Evolutionary conservation across 805 yeast genomes (phyloP).

Genomic region (Yarrowia sp.): DNA sequence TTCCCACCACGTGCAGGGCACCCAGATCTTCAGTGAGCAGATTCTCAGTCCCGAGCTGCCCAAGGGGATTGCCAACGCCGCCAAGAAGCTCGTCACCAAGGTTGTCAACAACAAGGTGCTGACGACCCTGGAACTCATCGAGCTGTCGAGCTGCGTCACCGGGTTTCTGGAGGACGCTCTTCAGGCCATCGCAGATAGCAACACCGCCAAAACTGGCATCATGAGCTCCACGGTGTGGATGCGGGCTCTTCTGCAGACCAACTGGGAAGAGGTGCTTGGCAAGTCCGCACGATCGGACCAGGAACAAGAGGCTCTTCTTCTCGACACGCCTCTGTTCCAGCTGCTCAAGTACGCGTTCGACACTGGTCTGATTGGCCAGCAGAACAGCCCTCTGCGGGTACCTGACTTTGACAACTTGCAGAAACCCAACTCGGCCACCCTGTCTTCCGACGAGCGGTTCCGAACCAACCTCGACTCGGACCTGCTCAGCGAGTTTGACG

Average conservation of each 20-base stretch:
- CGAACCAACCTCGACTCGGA: not conserved
- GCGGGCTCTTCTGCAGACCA: slow-evolving; percentile 11
- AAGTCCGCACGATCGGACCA: not conserved
- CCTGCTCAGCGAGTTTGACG: slow-evolving; percentile 10
- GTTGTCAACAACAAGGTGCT: slow-evolving; percentile 8
- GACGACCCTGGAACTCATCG: slow-evolving; percentile 8
- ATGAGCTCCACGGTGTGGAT: slow-evolving; percentile 23
- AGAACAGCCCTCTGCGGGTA: slow-evolving; percentile 10
- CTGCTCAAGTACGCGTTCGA: slow-evolving; percentile 1
- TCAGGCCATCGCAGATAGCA: slow-evolving; percentile 7
- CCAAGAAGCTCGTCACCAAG: slow-evolving; percentile 7
- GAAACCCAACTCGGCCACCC: slow-evolving; percentile 2
- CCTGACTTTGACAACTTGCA: slow-evolving; percentile 25
- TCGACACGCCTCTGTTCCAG: slow-evolving; percentile 10
- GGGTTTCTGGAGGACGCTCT: slow-evolving; percentile 15
- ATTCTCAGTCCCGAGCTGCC: slow-evolving; percentile 10
- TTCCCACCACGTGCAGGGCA: not conserved
- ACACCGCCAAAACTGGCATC: not conserved
- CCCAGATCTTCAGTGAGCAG: not conserved
- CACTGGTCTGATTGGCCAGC: slow-evolving; percentile 15
- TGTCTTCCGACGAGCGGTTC: not conserved
- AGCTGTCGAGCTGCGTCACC: slow-evolving; percentile 1
- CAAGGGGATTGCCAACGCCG: not conserved
- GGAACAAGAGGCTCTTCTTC: slow-evolving; percentile 4
- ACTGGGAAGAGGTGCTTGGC: not conserved